Percentiles rank a stretch among this genome's conserved stretches.
Conservation (phyloP, 257 asterid species). For the Anisodus acutangulus region DNA sequence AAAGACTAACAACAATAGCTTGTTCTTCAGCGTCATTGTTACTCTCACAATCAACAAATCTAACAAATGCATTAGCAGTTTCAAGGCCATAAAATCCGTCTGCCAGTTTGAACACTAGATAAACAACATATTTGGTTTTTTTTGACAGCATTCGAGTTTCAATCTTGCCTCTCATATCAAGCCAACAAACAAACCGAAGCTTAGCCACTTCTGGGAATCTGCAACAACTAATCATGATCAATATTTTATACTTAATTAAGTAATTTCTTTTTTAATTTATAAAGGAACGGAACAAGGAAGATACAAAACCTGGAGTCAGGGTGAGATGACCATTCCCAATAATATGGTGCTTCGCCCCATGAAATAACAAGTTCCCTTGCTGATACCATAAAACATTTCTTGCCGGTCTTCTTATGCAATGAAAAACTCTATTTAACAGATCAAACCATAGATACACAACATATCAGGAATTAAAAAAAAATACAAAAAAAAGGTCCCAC, state of each 20-base stretch:
- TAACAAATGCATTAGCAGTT: constrained; percentile 22
- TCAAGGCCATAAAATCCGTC: constrained; percentile 29
- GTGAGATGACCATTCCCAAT: constrained; percentile 45
- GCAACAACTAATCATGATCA: not conserved
- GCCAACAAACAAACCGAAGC: constrained; percentile 56
- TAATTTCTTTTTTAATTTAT: not conserved
- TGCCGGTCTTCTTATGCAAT: constrained; percentile 38
- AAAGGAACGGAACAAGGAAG: not conserved
- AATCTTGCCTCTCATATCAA: constrained; percentile 56
- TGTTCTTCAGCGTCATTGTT: not conserved
- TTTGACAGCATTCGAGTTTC: constrained; percentile 31
- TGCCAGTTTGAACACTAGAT: constrained; percentile 47
- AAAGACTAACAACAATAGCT: not conserved
- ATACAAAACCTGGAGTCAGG: constrained; percentile 46
- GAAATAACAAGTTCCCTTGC: constrained; percentile 44
- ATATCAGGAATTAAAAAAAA: not conserved
- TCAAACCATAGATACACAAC: not conserved
- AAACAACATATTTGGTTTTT: constrained; percentile 45
- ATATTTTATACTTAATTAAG: not conserved
- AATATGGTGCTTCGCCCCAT: constrained; percentile 27
- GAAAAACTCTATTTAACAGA: constrained; percentile 42
- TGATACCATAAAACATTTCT: constrained; percentile 42
- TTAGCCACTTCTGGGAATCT: constrained; percentile 74
- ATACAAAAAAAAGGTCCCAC: not conserved
- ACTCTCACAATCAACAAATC: constrained; percentile 16